A percentile compares a stretch with the other conserved stretches of the same genome.
These are phyloP conservation scores for Penicillium goetzii DNA, from an alignment of 495 filamentous ascomycete genomes.

Conservation along the genomic window DNA sequence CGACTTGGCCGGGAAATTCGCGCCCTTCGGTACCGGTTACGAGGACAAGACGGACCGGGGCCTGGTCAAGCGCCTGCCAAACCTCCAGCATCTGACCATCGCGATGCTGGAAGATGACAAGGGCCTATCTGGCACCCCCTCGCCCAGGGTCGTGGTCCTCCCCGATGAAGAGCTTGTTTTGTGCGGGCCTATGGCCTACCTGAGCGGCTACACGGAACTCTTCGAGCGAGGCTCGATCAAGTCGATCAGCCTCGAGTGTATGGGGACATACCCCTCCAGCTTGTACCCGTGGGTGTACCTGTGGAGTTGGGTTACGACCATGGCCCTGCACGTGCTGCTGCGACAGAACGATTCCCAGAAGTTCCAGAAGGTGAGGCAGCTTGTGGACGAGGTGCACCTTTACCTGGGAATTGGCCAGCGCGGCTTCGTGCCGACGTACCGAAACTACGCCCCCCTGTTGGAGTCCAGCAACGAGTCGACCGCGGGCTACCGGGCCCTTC, in stretches of 20 bases:
- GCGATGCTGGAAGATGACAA: neutral
- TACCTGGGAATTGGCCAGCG: neutral
- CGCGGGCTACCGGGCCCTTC: neutral
- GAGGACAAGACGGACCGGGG: neutral
- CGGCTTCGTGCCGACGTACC: neutral
- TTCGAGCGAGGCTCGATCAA: neutral
- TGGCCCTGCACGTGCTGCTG: neutral
- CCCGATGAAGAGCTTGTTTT: neutral
- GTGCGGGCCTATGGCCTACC: too few species aligned
- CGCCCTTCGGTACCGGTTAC: neutral
- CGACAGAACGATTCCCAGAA: neutral
- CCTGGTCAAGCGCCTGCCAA: neutral
- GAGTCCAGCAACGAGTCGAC: neutral
- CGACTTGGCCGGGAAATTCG: neutral
- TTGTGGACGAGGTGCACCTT: neutral
- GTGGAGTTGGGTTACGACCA: neutral
- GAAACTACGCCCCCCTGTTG: neutral
- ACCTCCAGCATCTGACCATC: neutral
- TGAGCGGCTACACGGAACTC: neutral
- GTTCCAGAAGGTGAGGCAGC: neutral
- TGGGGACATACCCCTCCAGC: slow-evolving; percentile 1
- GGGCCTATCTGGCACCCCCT: neutral
- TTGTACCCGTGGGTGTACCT: neutral
- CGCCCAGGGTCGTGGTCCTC: neutral
- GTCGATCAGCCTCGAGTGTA: neutral